Percentiles rank a stretch among this genome's conserved stretches.
Conservation (phyloP, 345 rosid genomes). For the Citrus inodora region DNA sequence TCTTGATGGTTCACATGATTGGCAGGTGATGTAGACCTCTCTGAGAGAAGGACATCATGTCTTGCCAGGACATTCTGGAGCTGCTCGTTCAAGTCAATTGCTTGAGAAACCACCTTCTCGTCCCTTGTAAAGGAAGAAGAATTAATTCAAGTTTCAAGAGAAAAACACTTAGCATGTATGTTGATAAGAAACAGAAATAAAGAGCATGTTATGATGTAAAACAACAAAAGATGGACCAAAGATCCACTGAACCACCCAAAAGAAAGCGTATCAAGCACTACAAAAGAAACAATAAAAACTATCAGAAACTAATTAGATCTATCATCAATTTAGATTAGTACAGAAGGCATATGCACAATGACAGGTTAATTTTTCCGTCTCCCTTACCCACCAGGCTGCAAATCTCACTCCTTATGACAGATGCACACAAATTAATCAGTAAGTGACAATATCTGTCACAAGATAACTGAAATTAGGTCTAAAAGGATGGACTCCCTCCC, state of each 20-base stretch:
- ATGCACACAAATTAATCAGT: neutral
- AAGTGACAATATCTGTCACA: neutral
- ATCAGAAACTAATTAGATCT: neutral
- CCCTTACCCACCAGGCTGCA: neutral
- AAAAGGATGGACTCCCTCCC: neutral
- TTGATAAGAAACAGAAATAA: neutral
- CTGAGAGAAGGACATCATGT: constrained; percentile 71
- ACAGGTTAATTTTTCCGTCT: neutral
- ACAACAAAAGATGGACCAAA: neutral
- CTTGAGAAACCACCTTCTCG: constrained; percentile 80
- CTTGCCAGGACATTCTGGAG: constrained; percentile 79
- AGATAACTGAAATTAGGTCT: neutral
- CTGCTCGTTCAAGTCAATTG: constrained; percentile 87
- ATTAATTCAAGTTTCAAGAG: constrained; percentile 8
- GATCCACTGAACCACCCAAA: neutral
- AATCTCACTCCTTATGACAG: neutral
- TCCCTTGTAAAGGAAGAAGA: constrained; percentile 47
- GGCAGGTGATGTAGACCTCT: constrained; percentile 33
- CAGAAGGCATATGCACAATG: neutral
- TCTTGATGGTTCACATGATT: constrained; percentile 43
- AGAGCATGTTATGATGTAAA: neutral
- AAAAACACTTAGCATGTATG: neutral
- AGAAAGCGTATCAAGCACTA: neutral
- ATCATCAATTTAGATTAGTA: neutral
- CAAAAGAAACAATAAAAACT: neutral